Evolutionary conservation across 1,284 basidiomycete species (phyloP).

Genomic region (Mrakiaceae sp.): DNA sequence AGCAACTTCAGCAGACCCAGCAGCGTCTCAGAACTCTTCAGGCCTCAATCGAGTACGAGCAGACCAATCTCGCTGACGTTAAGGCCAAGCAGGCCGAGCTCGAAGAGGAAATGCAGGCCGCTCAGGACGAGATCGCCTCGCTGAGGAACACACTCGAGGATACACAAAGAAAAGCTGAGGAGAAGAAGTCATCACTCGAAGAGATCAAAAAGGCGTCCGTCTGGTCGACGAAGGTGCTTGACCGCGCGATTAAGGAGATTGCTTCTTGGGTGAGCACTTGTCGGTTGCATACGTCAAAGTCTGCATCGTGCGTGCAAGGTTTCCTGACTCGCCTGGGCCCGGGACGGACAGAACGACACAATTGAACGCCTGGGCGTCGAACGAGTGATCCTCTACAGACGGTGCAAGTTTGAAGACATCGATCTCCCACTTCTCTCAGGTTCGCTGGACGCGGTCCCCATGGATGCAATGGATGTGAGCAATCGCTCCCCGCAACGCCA

Average conservation of each 20-base stretch:
- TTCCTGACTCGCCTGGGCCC: not conserved
- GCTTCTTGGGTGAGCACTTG: conserved; percentile 49
- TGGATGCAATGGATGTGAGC: conserved; percentile 65
- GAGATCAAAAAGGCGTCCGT: conserved; percentile 58
- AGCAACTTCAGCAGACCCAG: conserved; percentile 52
- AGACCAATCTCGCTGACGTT: conserved; percentile 46
- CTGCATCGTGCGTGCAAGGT: not conserved
- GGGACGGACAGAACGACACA: conserved; percentile 63
- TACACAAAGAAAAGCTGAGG: conserved; percentile 42
- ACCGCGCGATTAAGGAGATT: conserved; percentile 83
- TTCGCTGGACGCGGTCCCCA: conserved; percentile 71
- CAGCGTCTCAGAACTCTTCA: conserved; percentile 53
- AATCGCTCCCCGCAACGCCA: no score
- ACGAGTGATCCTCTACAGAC: conserved; percentile 74
- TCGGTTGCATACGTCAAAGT: not conserved
- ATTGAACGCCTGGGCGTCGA: conserved; percentile 83
- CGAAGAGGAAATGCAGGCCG: conserved; percentile 52
- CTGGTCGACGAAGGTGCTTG: conserved; percentile 63
- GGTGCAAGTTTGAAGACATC: conserved; percentile 89
- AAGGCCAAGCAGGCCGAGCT: conserved; percentile 49
- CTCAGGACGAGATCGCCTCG: conserved; percentile 48
- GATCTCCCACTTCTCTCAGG: conserved; percentile 67
- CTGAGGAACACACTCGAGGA: conserved; percentile 42
- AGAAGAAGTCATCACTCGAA: conserved; percentile 59
- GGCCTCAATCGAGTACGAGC: conserved; percentile 47